Conservation (phyloP, 805 yeast species). For the Saturnispora ahearnii region DNA sequence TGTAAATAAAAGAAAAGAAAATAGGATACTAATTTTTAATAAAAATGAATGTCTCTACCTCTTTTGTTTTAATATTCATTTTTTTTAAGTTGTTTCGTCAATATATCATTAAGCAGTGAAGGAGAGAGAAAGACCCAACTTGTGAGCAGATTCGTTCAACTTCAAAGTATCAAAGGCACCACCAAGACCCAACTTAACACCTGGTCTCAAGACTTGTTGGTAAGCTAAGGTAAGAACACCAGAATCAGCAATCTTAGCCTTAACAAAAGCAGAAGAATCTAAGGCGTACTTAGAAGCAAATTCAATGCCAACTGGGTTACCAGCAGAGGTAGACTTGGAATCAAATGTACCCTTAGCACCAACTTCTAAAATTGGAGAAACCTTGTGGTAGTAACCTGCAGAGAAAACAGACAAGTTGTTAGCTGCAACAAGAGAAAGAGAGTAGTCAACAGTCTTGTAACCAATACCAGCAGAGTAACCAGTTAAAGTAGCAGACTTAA, state of each 20-base stretch:
- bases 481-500: constrained; percentile 84
- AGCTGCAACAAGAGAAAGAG: constrained; percentile 76
- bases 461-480: constrained; percentile 92
- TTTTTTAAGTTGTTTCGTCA: neutral
- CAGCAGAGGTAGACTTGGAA: constrained; percentile 62
- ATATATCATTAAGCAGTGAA: constrained; percentile 62
- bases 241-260: constrained; percentile 94
- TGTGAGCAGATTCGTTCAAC: constrained; percentile 94
- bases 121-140: constrained; percentile 90
- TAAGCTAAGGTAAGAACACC: constrained; percentile 91
- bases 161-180: constrained; percentile 93
- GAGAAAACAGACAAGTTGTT: constrained; percentile 82
- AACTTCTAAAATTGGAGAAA: constrained; percentile 83
- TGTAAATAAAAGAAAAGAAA: neutral
- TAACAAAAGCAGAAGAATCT: constrained; percentile 81
- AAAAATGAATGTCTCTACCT: too few species aligned
- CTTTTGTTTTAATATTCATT: too few species aligned
- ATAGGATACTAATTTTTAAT: neutral
- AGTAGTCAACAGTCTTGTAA: constrained; percentile 80
- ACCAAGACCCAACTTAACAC: constrained; percentile 95
- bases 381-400: constrained; percentile 96
- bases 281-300: constrained; percentile 91
- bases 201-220: constrained; percentile 91
- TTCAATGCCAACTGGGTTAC: constrained; percentile 82
- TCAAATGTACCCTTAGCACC: constrained; percentile 98